Evolutionary conservation across 2,329 filamentous ascomycete genomes (phyloP).

Genomic region (Zymoseptoria ardabiliae): DNA sequence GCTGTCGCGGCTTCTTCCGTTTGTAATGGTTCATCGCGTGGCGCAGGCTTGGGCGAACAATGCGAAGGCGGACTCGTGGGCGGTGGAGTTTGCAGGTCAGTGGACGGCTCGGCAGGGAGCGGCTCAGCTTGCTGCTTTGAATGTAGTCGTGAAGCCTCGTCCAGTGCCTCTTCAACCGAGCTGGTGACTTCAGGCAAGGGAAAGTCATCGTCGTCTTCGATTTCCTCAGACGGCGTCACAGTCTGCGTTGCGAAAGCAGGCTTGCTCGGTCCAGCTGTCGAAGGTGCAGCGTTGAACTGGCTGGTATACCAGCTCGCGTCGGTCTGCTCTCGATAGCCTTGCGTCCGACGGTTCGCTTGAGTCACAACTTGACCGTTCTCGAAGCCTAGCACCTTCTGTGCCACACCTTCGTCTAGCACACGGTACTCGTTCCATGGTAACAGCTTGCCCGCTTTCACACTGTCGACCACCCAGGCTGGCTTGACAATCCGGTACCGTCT

Average conservation of each 20-base stretch:
- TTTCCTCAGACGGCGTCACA: conserved; percentile 27
- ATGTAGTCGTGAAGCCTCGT: conserved; percentile 10
- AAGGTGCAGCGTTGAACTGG: conserved; percentile 45
- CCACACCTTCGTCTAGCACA: conserved; percentile 73
- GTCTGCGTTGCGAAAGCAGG: conserved; percentile 22
- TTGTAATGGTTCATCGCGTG: conserved; percentile 1
- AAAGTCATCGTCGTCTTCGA: conserved; percentile 25
- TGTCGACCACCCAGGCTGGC: conserved; percentile 90
- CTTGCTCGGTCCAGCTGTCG: background rate
- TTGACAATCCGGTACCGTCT: conserved; percentile 83
- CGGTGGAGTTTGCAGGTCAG: conserved; percentile 14
- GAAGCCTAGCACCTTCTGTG: conserved; percentile 69
- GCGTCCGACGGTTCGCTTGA: conserved; percentile 52
- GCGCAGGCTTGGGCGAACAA: background rate
- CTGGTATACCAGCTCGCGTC: conserved; percentile 74
- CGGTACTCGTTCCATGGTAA: conserved; percentile 82
- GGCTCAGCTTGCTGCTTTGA: background rate
- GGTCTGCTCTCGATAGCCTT: conserved; percentile 73
- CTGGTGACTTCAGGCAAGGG: conserved; percentile 26
- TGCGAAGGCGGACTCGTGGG: conserved; percentile 6
- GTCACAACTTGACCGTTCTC: conserved; percentile 57
- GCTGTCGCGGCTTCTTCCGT: background rate
- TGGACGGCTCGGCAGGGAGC: background rate
- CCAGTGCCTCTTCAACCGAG: conserved; percentile 28
- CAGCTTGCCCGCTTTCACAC: conserved; percentile 69